These are phyloP conservation scores for Quambalaria eucalypti DNA, from an alignment of 1,284 basidiomycete genomes.

Conservation along the genomic window DNA sequence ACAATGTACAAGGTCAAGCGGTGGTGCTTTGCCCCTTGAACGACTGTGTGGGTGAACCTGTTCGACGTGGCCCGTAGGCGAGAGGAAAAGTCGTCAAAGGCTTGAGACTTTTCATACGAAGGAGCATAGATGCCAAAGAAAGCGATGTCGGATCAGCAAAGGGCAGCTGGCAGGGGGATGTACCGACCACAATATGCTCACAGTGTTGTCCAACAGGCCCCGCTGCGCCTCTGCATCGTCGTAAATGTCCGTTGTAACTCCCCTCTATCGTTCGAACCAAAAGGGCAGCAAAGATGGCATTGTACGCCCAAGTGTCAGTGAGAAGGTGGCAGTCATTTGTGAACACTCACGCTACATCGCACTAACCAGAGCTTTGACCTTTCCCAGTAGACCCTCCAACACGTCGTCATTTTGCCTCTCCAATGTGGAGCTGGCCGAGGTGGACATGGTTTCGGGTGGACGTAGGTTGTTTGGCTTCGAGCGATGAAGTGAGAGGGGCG, in stretches of 20 bases:
- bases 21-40: conserved; percentile 4
- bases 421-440: conserved; percentile 8
- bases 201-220: conserved; percentile 7
- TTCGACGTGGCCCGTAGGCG: conserved; percentile 3
- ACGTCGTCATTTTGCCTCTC: conserved; percentile 11
- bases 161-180: not conserved
- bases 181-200: not conserved
- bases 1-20: conserved; percentile 11
- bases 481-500: not conserved
- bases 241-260: conserved; percentile 14
- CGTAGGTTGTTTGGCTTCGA: not conserved
- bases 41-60: conserved; percentile 8
- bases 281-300: not conserved
- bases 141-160: not conserved
- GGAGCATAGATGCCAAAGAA: not conserved
- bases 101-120: not conserved
- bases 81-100: conserved; percentile 9
- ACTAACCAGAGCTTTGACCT: conserved; percentile 13
- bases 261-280: conserved; percentile 1
- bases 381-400: conserved; percentile 7
- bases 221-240: conserved; percentile 12
- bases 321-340: not conserved
- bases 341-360: not conserved
- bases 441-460: conserved; percentile 7
- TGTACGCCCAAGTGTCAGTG: not conserved